Conservation (phyloP, 129 eudicot species). For the Cynara cardunculus region DNA sequence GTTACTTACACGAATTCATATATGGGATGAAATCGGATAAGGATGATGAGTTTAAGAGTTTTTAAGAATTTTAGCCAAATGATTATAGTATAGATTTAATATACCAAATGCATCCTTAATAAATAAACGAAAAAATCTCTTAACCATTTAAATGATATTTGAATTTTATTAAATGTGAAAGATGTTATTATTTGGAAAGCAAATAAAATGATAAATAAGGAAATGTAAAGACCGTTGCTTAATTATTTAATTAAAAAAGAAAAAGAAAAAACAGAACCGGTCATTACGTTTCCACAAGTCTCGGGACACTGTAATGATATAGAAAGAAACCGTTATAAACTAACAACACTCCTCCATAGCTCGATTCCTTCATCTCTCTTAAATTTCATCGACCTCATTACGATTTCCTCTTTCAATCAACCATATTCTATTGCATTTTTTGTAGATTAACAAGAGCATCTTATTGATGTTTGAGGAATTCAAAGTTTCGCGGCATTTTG, state of each 20-base stretch:
- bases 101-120: too few species aligned
- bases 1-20: too few species aligned
- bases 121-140: too few species aligned
- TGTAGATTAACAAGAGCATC: neutral
- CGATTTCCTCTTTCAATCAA: constrained; percentile 3
- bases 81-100: too few species aligned
- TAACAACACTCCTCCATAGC: constrained; percentile 22
- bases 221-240: neutral
- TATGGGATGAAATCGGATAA: too few species aligned
- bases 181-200: too few species aligned
- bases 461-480: constrained; percentile 12
- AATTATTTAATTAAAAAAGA: neutral
- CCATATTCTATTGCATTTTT: neutral
- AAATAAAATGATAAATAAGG: too few species aligned
- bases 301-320: constrained; percentile 19
- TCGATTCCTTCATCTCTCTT: constrained; percentile 5
- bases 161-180: too few species aligned
- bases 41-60: too few species aligned
- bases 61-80: too few species aligned
- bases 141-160: too few species aligned
- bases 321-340: constrained; percentile 20
- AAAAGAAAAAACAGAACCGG: constrained; percentile 23
- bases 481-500: neutral
- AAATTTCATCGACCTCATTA: neutral
- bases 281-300: constrained; percentile 25